Evolutionary conservation across 257 asterid genomes (phyloP).

Genomic region (Solanum appendiculatum): DNA sequence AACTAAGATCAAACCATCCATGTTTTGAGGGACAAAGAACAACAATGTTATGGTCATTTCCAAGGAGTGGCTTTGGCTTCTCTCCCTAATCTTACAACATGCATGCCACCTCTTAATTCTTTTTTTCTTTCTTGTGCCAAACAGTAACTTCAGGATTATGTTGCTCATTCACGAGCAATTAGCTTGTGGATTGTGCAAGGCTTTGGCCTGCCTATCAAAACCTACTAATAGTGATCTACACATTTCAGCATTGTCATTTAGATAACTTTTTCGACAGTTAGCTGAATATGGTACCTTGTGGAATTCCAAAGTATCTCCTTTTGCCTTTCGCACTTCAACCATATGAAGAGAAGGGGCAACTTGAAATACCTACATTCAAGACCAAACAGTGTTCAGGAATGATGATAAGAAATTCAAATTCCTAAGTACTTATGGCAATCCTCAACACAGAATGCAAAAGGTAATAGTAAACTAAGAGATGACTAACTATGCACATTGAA

Average conservation of each 20-base stretch:
- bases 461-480: neutral
- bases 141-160: neutral
- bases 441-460: neutral
- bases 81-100: neutral
- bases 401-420: neutral
- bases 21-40: neutral
- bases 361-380: constrained; percentile 42
- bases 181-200: neutral
- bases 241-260: neutral
- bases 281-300: constrained; percentile 42
- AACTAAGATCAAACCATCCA: neutral
- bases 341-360: constrained; percentile 54
- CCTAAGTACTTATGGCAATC: neutral
- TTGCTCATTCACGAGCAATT: neutral
- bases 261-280: neutral
- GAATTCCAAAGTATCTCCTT: constrained; percentile 56
- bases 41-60: neutral
- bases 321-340: constrained; percentile 54
- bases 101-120: neutral
- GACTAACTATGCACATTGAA: neutral
- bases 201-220: neutral
- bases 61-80: neutral
- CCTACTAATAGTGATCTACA: neutral
- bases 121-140: neutral
- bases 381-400: neutral